Evolutionary conservation across 148 eudicot species (phyloP).

Genomic region (Chenopodium berlandieri): DNA sequence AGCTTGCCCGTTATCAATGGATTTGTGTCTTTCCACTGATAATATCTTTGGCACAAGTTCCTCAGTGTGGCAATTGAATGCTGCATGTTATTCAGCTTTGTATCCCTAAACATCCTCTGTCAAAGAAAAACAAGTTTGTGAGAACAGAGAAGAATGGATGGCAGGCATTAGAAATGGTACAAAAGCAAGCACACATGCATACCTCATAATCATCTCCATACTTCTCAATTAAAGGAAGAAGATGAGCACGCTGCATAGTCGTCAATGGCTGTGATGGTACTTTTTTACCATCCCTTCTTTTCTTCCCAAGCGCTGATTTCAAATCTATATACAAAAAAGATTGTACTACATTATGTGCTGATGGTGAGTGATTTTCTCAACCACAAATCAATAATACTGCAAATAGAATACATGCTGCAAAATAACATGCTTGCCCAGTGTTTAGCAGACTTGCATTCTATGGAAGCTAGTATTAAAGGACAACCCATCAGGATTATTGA

Average conservation of each 20-base stretch:
- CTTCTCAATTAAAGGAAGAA: constrained; percentile 58
- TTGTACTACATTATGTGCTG: not conserved
- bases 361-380: not conserved
- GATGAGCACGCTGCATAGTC: constrained; percentile 58
- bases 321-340: constrained; percentile 44
- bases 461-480: not conserved
- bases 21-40: constrained; percentile 55
- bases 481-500: not conserved
- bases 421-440: not conserved
- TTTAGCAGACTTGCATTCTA: not conserved
- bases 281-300: constrained; percentile 76
- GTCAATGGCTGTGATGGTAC: constrained; percentile 78
- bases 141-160: constrained; percentile 11
- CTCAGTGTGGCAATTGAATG: constrained; percentile 83
- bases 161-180: not conserved
- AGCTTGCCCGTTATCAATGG: constrained; percentile 56
- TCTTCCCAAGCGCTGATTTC: constrained; percentile 83
- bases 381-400: not conserved
- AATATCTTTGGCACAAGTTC: constrained; percentile 76
- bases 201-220: constrained; percentile 93
- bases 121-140: constrained; percentile 22
- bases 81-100: constrained; percentile 77
- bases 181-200: constrained; percentile 1
- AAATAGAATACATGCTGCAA: not conserved
- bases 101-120: constrained; percentile 93